phyloP scores from a whole-genome alignment of 1,139 yeast species.

The Debaryomyces sp. region DNA sequence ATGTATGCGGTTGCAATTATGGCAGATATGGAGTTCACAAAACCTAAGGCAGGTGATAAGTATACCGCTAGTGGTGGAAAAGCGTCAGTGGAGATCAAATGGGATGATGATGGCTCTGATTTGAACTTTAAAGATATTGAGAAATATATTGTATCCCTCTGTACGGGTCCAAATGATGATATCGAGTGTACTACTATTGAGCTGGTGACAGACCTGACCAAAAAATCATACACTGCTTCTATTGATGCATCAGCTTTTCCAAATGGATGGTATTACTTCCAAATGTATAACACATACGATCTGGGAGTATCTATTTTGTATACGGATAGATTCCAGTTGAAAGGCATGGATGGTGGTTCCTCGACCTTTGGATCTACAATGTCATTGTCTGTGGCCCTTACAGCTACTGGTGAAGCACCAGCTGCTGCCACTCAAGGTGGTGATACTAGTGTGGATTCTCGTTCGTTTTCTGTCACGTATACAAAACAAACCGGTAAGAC shows the following conservation, averaged over 20 bases:
- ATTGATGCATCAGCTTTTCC: conserved; percentile 50
- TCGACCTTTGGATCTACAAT: conserved; percentile 22
- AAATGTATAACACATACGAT: conserved; percentile 50
- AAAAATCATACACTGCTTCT: conserved; percentile 37
- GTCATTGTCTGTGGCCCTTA: conserved; percentile 14
- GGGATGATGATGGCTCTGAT: conserved; percentile 59
- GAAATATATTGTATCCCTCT: conserved; percentile 56
- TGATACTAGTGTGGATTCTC: conserved; percentile 26
- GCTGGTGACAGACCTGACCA: conserved; percentile 8
- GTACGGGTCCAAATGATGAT: conserved; percentile 63
- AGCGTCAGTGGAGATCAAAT: conserved; percentile 52
- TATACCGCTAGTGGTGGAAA: conserved; percentile 53
- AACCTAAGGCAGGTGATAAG: conserved; percentile 53
- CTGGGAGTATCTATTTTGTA: conserved; percentile 70
- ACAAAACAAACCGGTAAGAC: conserved; percentile 73
- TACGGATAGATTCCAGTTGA: conserved; percentile 63
- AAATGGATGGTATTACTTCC: conserved; percentile 71
- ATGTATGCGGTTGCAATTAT: conserved; percentile 4
- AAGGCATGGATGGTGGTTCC: conserved; percentile 71
- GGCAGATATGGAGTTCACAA: conserved; percentile 61
- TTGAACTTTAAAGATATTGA: conserved; percentile 42
- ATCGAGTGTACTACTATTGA: conserved; percentile 42
- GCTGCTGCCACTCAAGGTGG: conserved; percentile 27
- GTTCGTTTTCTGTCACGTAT: conserved; percentile 57
- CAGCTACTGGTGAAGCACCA: conserved; percentile 35